These are phyloP conservation scores for Capsella bursapastoris DNA, from an alignment of 345 rosid genomes.

Conservation along the genomic window DNA sequence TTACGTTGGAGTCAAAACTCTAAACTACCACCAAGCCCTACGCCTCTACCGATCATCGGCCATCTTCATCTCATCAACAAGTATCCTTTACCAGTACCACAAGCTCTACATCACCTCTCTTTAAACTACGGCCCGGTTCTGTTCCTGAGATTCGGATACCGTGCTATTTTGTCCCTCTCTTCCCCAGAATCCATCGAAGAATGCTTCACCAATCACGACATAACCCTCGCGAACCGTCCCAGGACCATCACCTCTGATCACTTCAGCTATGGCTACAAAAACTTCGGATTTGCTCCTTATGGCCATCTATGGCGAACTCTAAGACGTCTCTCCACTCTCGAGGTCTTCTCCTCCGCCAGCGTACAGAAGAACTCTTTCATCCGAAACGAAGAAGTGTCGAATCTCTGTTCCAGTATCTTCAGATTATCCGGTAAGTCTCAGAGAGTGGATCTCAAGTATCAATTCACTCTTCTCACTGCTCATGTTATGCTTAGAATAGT, in stretches of 20 bases:
- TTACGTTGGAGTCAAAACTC: neutral
- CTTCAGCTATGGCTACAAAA: conserved; percentile 52
- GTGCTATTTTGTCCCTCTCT: conserved; percentile 48
- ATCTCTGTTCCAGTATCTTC: conserved; percentile 38
- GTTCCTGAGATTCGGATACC: conserved; percentile 53
- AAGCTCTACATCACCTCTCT: conserved; percentile 46
- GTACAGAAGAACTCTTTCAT: conserved; percentile 41
- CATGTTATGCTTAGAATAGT: conserved; percentile 39
- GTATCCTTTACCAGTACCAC: conserved; percentile 52
- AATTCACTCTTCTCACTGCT: conserved; percentile 35
- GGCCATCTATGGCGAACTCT: conserved; percentile 66
- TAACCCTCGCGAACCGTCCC: conserved; percentile 59
- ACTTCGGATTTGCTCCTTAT: conserved; percentile 45
- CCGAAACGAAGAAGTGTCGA: conserved; percentile 40
- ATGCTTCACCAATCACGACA: conserved; percentile 65
- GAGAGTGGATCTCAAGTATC: conserved; percentile 45
- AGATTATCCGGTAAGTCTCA: conserved; percentile 2
- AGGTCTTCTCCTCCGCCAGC: conserved; percentile 51
- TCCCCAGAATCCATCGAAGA: conserved; percentile 51
- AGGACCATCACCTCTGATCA: conserved; percentile 43
- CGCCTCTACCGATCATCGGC: conserved; percentile 53
- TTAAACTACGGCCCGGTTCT: conserved; percentile 51
- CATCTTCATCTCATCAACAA: conserved; percentile 58
- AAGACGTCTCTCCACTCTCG: conserved; percentile 51
- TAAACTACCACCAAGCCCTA: conserved; percentile 54